These are phyloP conservation scores for Aspergillus jensenii DNA, from an alignment of 2,329 filamentous ascomycete species.

Conservation along the genomic window DNA sequence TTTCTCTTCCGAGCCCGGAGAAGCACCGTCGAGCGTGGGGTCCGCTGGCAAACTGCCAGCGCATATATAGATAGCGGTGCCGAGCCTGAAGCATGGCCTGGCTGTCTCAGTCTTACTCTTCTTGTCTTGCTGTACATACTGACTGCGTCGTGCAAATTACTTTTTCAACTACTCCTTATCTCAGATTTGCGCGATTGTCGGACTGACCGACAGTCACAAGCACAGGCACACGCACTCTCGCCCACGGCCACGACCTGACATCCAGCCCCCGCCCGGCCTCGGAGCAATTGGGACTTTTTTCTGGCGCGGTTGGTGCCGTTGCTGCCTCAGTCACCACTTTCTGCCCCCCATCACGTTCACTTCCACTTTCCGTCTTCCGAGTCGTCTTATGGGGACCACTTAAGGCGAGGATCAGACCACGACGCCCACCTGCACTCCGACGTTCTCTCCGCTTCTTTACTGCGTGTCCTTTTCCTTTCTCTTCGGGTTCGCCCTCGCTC, in stretches of 20 bases:
- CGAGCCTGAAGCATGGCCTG: background rate
- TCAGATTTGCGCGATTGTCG: background rate
- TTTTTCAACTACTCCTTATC: background rate
- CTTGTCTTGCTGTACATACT: background rate
- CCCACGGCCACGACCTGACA: background rate
- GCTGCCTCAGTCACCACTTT: constrained; percentile 3
- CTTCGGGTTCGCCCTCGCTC: constrained; percentile 3
- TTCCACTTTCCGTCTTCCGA: constrained; percentile 18
- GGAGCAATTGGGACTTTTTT: background rate
- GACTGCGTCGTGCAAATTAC: background rate
- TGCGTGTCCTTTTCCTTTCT: constrained; percentile 6
- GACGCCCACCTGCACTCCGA: constrained; percentile 13
- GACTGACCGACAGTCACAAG: background rate
- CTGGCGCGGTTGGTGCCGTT: background rate
- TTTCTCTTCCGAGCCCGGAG: constrained; percentile 21
- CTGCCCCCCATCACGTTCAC: constrained; percentile 8
- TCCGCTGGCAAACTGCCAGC: constrained; percentile 9
- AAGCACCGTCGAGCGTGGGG: constrained; percentile 7
- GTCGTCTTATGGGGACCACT: constrained; percentile 13
- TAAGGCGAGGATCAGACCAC: constrained; percentile 18
- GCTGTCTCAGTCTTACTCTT: background rate
- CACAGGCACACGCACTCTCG: constrained; percentile 3
- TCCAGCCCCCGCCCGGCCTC: background rate
- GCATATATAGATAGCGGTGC: constrained; percentile 12
- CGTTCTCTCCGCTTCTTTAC: constrained; percentile 10